Conservation (phyloP, 176 grass and related monocot species). For the Musa schizocarpa region DNA sequence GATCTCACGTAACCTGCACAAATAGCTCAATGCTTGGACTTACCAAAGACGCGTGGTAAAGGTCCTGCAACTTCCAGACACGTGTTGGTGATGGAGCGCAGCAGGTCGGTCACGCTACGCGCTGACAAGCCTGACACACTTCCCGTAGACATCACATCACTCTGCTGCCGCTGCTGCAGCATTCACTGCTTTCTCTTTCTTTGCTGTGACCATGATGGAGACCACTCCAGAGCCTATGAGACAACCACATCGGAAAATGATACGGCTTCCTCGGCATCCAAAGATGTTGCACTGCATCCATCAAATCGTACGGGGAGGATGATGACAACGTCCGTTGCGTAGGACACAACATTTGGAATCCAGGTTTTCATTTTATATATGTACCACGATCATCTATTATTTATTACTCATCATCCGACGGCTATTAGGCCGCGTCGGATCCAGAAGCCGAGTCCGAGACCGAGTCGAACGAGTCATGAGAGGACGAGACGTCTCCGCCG, state of each 20-base stretch:
- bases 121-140: no score
- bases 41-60: no score
- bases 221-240: neutral
- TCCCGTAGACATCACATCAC: no score
- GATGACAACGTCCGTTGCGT: no score
- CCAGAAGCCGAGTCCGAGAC: slow-evolving; percentile 63
- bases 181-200: neutral
- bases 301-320: neutral
- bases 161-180: no score
- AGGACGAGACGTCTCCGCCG: slow-evolving; percentile 43
- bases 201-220: neutral
- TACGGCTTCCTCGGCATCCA: neutral
- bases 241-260: neutral
- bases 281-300: neutral
- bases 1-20: no score
- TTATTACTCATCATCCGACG: neutral
- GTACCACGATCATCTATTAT: neutral
- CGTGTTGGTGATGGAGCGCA: no score
- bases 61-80: no score
- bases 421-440: slow-evolving; percentile 24
- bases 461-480: slow-evolving; percentile 50
- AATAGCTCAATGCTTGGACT: no score
- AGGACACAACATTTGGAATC: no score
- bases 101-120: no score
- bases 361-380: neutral